These are phyloP conservation scores for Lanmaoa pseudosensibilis DNA, from an alignment of 768 basidiomycete genomes.

Conservation along the genomic window DNA sequence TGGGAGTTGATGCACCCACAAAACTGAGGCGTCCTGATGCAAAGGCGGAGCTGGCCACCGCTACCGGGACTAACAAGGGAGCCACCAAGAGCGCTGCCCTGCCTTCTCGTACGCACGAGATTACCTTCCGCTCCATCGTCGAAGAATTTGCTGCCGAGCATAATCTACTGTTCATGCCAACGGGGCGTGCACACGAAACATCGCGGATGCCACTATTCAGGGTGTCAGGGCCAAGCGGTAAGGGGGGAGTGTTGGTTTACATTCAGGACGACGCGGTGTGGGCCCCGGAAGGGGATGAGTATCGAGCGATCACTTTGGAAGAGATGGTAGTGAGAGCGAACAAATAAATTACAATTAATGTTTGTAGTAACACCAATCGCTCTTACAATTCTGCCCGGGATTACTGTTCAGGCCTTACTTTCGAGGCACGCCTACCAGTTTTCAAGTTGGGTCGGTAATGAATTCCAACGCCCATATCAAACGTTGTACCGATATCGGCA, in stretches of 20 bases:
- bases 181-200: conserved; percentile 77
- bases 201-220: conserved; percentile 90
- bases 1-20: conserved; percentile 74
- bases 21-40: conserved; percentile 69
- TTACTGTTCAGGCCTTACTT: too few species aligned
- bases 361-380: background rate
- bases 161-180: conserved; percentile 87
- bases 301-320: conserved; percentile 79
- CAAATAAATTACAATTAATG: conserved; percentile 21
- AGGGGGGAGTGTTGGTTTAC: conserved; percentile 86
- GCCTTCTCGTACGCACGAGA: conserved; percentile 66
- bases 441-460: too few species aligned
- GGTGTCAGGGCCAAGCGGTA: conserved; percentile 80
- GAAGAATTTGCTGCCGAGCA: conserved; percentile 86
- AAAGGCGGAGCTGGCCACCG: conserved; percentile 43
- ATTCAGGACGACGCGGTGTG: conserved; percentile 93
- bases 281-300: conserved; percentile 67
- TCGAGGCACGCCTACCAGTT: too few species aligned
- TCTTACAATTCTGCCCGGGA: background rate
- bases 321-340: conserved; percentile 79
- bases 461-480: too few species aligned
- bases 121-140: conserved; percentile 91
- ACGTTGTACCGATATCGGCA: too few species aligned
- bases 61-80: conserved; percentile 30
- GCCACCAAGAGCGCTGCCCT: conserved; percentile 35